phyloP scores from a whole-genome alignment of 2,329 filamentous ascomycete species.

The Penicillium verrucosum region DNA sequence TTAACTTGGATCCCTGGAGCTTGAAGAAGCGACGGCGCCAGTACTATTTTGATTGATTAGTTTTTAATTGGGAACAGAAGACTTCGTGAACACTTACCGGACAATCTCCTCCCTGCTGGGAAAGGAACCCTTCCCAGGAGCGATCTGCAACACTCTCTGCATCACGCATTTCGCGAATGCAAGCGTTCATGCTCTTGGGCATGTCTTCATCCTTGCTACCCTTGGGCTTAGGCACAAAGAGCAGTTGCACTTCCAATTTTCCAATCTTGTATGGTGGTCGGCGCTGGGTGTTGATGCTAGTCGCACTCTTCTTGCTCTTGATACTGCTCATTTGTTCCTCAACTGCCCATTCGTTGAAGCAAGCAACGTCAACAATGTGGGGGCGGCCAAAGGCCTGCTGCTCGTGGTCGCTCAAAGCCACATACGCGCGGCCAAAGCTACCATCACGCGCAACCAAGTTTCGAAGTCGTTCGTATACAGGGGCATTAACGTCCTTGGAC shows the following conservation, averaged over 20 bases:
- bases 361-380: constrained; percentile 81
- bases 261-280: constrained; percentile 94
- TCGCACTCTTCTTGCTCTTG: constrained; percentile 82
- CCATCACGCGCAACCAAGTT: constrained; percentile 86
- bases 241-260: constrained; percentile 86
- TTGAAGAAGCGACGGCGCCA: constrained; percentile 99
- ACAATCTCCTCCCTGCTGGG: constrained; percentile 96
- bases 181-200: constrained; percentile 99
- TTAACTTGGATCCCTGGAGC: constrained; percentile 83
- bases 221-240: constrained; percentile 92
- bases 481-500: constrained; percentile 54
- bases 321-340: constrained; percentile 83
- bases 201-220: constrained; percentile 87
- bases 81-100: constrained; percentile 64
- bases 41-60: constrained; percentile 58
- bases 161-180: constrained; percentile 86
- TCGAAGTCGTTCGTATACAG: constrained; percentile 77
- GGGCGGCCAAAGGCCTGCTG: constrained; percentile 81
- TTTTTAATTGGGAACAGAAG: background rate
- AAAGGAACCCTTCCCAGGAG: constrained; percentile 83
- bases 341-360: constrained; percentile 98
- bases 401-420: constrained; percentile 92
- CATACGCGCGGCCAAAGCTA: constrained; percentile 89
- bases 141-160: constrained; percentile 76
- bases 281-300: constrained; percentile 56